phyloP scores from a whole-genome alignment of 108 stramenopile species.

The Cyclotella distinguenda region DNA sequence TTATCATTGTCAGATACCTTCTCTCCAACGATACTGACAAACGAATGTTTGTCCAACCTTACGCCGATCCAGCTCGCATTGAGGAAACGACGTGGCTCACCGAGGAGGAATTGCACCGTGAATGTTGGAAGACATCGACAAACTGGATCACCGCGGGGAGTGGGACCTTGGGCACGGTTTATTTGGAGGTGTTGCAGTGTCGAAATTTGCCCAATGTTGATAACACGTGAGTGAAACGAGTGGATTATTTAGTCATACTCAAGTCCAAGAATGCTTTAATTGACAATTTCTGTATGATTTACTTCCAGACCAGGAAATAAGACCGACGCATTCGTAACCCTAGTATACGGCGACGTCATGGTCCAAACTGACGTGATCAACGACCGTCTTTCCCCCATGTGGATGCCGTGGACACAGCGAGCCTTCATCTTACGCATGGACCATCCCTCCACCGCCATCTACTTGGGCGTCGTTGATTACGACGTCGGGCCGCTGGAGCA shows the following conservation, averaged over 20 bases:
- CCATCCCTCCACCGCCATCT: conserved; percentile 58
- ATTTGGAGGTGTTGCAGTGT: conserved; percentile 62
- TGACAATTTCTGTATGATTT: no score
- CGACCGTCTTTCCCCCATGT: conserved; percentile 64
- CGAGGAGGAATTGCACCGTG: conserved; percentile 45
- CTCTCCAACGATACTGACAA: conserved; percentile 21
- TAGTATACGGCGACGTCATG: conserved; percentile 52
- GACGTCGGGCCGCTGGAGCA: conserved; percentile 55
- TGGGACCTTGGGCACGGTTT: conserved; percentile 45
- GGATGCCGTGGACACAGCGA: conserved; percentile 73
- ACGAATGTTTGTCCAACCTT: conserved; percentile 56
- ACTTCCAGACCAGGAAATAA: conserved; percentile 68
- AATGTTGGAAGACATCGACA: conserved; percentile 51
- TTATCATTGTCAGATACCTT: conserved; percentile 8
- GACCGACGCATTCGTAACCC: conserved; percentile 52
- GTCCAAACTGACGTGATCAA: conserved; percentile 64
- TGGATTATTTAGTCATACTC: no score
- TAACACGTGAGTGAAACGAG: no score
- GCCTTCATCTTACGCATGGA: conserved; percentile 65
- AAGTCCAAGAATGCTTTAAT: no score
- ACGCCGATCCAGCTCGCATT: conserved; percentile 56
- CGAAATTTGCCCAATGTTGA: conserved; percentile 63
- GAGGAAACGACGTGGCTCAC: conserved; percentile 52
- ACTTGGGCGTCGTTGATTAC: conserved; percentile 65
- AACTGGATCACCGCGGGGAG: conserved; percentile 73